phyloP scores from a whole-genome alignment of 169 alveolate species.

The Cryptosporidium parvum region DNA sequence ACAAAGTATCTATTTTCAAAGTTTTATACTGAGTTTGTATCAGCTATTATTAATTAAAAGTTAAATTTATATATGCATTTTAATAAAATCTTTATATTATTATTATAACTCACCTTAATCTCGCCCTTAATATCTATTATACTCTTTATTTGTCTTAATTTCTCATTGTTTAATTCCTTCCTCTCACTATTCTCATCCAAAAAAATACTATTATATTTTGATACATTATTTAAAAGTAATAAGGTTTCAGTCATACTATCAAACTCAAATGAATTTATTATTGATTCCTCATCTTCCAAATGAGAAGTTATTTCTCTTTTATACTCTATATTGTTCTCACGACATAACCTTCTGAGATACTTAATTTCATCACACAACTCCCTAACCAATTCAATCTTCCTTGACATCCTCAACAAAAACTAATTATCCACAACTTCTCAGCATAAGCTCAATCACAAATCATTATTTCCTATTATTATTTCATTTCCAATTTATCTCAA shows the following conservation, averaged over 20 bases:
- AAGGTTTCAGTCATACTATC: slow-evolving; percentile 52
- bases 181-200: background rate
- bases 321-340: slow-evolving; percentile 24
- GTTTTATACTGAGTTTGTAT: slow-evolving; percentile 61
- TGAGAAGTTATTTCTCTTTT: slow-evolving; percentile 52
- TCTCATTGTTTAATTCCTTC: background rate
- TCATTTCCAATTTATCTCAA: background rate
- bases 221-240: slow-evolving; percentile 22
- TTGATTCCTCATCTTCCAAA: slow-evolving; percentile 63
- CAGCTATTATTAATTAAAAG: background rate
- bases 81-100: background rate
- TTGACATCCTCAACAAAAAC: slow-evolving; percentile 1
- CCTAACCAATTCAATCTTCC: slow-evolving; percentile 41
- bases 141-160: background rate
- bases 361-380: slow-evolving; percentile 32
- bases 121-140: slow-evolving; percentile 22
- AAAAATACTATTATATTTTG: slow-evolving; percentile 24
- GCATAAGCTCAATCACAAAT: background rate
- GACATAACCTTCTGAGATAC: slow-evolving; percentile 53
- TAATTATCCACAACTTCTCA: background rate
- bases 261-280: slow-evolving; percentile 64
- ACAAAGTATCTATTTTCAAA: slow-evolving; percentile 45
- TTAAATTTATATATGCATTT: background rate
- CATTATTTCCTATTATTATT: background rate
- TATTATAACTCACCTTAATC: slow-evolving; percentile 41